Evolutionary conservation across 2,329 filamentous ascomycete species (phyloP), one percentile per base, ranked within the genome.

Genomic region (Ascochyta pisi): DNA sequence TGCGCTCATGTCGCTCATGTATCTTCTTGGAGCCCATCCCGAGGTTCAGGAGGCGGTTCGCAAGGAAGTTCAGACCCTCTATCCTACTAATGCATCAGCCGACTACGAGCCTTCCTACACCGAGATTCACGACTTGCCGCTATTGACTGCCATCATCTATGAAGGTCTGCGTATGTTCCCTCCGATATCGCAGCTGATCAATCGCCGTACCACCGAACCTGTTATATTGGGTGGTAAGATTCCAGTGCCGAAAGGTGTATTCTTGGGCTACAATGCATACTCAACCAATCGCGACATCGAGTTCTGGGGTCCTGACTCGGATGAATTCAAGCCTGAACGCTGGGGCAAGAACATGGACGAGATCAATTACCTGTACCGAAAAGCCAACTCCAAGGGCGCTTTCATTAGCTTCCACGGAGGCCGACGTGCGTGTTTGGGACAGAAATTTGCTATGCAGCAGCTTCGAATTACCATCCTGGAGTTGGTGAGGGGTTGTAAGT

Each of bases 141-240:
- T 75, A 29, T 68, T 83, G 6, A 79, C 76, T 1, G 69, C 81
- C 0, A 73, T 79, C 23, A 68, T 83, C 19, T 78, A 79, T 58
- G 81, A 83, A 48, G 68, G 73, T 22, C 73, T 83, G 12, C 78
- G 81, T 2, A 71, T 83, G 41, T 81, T 79, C 52, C 81, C 81
- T 0, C 81, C 81, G 7, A 77, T 83, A 46, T 77, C 74, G 0
- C 80, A 83, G 54, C 71, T 83, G 38, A 78, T 83, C 60, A 83
- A 83, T 50, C 75, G 80, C 6, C 48, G 64, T 24, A 74, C 75
- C 4, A 75, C 74, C 0, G 58, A 62, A 2, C 63, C 74, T 0
- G 67, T 72, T 12, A 57, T 41, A 1, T 61, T 72, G 3, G 66
- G 68, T 37, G 60, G 57, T 29, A 50, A 58, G 3, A 63, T 71